Conservation (phyloP, 139 green algal genomes). For the Monoraphidium neglectum region DNA sequence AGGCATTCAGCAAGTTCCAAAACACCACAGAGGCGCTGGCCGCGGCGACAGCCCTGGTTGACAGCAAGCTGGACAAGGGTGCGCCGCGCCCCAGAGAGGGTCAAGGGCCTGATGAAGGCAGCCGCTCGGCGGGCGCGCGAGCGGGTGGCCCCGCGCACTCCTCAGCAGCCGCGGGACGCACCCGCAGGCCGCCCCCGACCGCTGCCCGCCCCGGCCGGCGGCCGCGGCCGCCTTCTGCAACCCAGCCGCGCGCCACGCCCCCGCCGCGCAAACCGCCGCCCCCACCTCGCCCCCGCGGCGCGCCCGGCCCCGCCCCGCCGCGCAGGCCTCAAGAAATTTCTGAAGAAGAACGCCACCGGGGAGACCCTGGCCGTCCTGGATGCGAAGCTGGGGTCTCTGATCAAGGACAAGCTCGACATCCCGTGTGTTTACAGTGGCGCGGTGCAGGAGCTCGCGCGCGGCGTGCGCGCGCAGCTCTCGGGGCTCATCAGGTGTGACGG, state of each 20-base stretch:
- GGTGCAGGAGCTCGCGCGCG: conserved; percentile 89
- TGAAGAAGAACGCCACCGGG: conserved; percentile 92
- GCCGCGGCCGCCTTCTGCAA: too few species aligned
- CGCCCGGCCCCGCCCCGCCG: background rate
- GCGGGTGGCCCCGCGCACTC: background rate
- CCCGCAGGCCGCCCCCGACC: background rate
- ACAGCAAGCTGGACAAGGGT: conserved; percentile 97
- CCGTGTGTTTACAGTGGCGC: conserved; percentile 74
- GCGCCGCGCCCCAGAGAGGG: background rate
- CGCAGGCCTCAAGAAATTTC: conserved; percentile 96
- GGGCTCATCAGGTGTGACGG: conserved; percentile 76
- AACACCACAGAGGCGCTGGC: conserved; percentile 96
- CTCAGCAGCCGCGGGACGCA: background rate
- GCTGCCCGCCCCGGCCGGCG: too few species aligned
- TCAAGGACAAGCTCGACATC: conserved; percentile 99
- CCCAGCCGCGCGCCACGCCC: too few species aligned
- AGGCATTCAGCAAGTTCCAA: conserved; percentile 97
- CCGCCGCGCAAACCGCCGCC: background rate
- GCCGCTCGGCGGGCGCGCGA: too few species aligned
- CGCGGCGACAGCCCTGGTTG: conserved; percentile 89
- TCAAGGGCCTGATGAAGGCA: too few species aligned
- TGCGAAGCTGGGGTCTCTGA: conserved; percentile 94
- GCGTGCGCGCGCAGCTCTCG: conserved; percentile 87
- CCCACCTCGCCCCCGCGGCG: background rate
- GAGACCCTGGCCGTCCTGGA: conserved; percentile 94